These are phyloP conservation scores for Xylaria grammica DNA, from an alignment of 495 filamentous ascomycete species.

Conservation along the genomic window DNA sequence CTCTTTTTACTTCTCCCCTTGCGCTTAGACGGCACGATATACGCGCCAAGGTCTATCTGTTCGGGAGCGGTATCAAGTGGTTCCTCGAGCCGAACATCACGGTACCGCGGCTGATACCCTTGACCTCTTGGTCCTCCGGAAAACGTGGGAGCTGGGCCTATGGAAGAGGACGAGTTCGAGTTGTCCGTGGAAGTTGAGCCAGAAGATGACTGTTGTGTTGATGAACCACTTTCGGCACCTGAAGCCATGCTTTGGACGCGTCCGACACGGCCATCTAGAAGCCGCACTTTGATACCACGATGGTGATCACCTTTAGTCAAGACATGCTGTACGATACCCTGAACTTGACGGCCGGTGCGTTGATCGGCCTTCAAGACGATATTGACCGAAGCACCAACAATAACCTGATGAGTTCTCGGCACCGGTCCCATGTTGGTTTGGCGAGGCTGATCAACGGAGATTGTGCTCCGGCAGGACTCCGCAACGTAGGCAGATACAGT, in stretches of 20 bases:
- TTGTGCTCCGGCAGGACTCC: not conserved
- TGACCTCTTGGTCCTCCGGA: constrained; percentile 16
- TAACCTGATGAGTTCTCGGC: constrained; percentile 56
- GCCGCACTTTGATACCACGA: constrained; percentile 76
- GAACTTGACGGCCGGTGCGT: constrained; percentile 68
- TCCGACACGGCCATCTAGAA: constrained; percentile 69
- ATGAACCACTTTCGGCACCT: constrained; percentile 24
- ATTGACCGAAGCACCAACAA: constrained; percentile 64
- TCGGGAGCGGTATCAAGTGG: constrained; percentile 29
- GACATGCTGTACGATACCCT: constrained; percentile 63
- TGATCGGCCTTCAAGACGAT: constrained; percentile 77
- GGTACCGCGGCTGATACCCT: constrained; percentile 27
- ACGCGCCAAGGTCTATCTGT: constrained; percentile 47
- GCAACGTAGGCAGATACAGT: not conserved
- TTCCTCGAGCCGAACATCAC: constrained; percentile 30
- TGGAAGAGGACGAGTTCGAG: constrained; percentile 9
- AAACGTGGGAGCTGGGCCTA: constrained; percentile 12
- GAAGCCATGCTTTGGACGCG: constrained; percentile 64
- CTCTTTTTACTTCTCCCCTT: constrained; percentile 34
- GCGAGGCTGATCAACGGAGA: not conserved
- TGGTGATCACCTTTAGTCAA: constrained; percentile 74
- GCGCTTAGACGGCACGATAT: constrained; percentile 50
- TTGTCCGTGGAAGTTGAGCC: constrained; percentile 19
- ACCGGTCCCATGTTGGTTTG: constrained; percentile 34
- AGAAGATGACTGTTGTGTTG: constrained; percentile 28